These are phyloP conservation scores for Neolentinus lepideus DNA, from an alignment of 1,284 basidiomycete species.

Conservation along the genomic window DNA sequence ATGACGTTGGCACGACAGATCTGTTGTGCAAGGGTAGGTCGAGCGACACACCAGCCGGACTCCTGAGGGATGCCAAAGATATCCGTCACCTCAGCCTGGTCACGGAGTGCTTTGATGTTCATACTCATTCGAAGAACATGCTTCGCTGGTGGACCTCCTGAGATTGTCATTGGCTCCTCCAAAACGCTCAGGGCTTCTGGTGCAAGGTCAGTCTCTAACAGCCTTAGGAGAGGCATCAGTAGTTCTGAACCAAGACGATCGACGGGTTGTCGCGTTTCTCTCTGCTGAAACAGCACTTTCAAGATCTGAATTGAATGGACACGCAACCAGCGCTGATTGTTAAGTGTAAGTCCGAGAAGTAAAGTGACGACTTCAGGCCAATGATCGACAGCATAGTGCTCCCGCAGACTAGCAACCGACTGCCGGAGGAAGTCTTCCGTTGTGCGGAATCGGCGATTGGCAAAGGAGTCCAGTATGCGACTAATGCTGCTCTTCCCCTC, in stretches of 20 bases:
- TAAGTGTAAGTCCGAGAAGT: slow-evolving; percentile 83
- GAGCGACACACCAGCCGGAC: slow-evolving; percentile 83
- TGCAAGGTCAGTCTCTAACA: slow-evolving; percentile 82
- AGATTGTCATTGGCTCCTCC: slow-evolving; percentile 80
- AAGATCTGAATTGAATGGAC: slow-evolving; percentile 83
- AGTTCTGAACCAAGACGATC: slow-evolving; percentile 79
- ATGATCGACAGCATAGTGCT: slow-evolving; percentile 66
- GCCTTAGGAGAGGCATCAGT: slow-evolving; percentile 83
- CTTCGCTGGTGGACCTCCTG: slow-evolving; percentile 69
- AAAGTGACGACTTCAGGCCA: slow-evolving; percentile 79
- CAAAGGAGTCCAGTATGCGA: slow-evolving; percentile 86
- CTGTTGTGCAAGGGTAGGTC: slow-evolving; percentile 51
- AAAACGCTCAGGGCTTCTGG: slow-evolving; percentile 85
- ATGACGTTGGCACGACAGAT: slow-evolving; percentile 71
- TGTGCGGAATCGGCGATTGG: slow-evolving; percentile 83
- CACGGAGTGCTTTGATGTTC: slow-evolving; percentile 40
- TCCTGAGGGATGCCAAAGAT: slow-evolving; percentile 79
- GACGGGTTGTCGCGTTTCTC: slow-evolving; percentile 71
- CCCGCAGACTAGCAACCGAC: slow-evolving; percentile 78
- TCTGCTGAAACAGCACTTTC: slow-evolving; percentile 83
- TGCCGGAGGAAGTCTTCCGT: slow-evolving; percentile 93
- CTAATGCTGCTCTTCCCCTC: slow-evolving; percentile 73
- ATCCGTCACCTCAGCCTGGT: slow-evolving; percentile 41
- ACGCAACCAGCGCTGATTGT: slow-evolving; percentile 77
- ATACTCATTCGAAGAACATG: slow-evolving; percentile 87